Conservation (phyloP, 768 basidiomycete genomes). For the Cubamyces sp. region DNA sequence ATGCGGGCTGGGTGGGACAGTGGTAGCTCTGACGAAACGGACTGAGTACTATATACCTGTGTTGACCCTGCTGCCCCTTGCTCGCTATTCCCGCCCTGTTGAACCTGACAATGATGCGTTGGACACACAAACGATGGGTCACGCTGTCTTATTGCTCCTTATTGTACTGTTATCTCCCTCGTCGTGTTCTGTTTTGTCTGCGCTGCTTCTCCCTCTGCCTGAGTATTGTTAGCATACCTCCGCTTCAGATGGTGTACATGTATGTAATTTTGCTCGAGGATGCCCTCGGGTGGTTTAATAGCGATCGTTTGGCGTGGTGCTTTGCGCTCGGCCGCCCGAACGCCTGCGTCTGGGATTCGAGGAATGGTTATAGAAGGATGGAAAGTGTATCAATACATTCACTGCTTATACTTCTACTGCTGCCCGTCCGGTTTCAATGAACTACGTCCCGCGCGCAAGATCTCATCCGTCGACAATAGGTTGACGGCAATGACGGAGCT, state of each 20-base stretch:
- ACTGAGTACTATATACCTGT: slow-evolving; percentile 11
- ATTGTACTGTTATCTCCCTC: slow-evolving; percentile 27
- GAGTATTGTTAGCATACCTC: slow-evolving; percentile 14
- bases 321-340: not conserved
- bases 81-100: not conserved
- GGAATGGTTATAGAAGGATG: not conserved
- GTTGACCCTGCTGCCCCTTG: not conserved
- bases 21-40: slow-evolving; percentile 26
- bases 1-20: slow-evolving; percentile 28
- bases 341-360: not conserved
- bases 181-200: slow-evolving; percentile 11
- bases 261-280: slow-evolving; percentile 24
- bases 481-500: slow-evolving; percentile 96
- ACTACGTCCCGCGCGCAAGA: slow-evolving; percentile 85
- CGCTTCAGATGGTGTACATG: slow-evolving; percentile 17
- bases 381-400: slow-evolving; percentile 18
- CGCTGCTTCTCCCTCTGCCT: slow-evolving; percentile 8
- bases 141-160: slow-evolving; percentile 30
- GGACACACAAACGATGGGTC: slow-evolving; percentile 23
- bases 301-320: slow-evolving; percentile 1
- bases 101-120: slow-evolving; percentile 25
- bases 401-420: slow-evolving; percentile 39
- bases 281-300: slow-evolving; percentile 20
- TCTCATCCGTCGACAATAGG: slow-evolving; percentile 94
- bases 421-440: slow-evolving; percentile 83